phyloP scores from a whole-genome alignment of 2,329 filamentous ascomycete genomes.

The Fusarium domesticum region DNA sequence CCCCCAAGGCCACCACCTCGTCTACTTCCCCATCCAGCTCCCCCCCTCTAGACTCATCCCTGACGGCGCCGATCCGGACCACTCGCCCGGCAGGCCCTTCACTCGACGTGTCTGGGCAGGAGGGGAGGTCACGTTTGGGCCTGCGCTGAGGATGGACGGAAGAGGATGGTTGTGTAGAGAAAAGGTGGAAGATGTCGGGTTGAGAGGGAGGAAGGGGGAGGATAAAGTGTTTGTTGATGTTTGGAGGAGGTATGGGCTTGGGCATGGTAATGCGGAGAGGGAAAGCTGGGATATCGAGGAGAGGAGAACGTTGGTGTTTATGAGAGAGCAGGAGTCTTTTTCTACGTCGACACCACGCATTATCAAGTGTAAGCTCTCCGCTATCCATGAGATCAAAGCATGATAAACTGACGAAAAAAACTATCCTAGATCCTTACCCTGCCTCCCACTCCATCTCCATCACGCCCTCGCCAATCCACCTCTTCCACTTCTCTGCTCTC shows the following conservation, averaged over 20 bases:
- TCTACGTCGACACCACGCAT: constrained; percentile 14
- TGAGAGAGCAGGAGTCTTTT: constrained; percentile 36
- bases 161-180: constrained; percentile 45
- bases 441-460: constrained; percentile 50
- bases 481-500: constrained; percentile 88
- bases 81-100: constrained; percentile 71
- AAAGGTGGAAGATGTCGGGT: constrained; percentile 39
- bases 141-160: constrained; percentile 39
- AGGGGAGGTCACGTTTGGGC: constrained; percentile 62
- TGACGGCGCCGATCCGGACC: constrained; percentile 81
- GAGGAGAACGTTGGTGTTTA: constrained; percentile 51
- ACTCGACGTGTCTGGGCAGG: constrained; percentile 85
- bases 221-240: constrained; percentile 54
- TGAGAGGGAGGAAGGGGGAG: constrained; percentile 32
- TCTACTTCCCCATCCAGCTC: constrained; percentile 78
- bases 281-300: constrained; percentile 41
- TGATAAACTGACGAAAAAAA: not conserved
- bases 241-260: constrained; percentile 42
- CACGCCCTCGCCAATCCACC: constrained; percentile 64
- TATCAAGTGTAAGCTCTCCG: constrained; percentile 31
- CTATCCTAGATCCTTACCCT: constrained; percentile 32
- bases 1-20: constrained; percentile 72
- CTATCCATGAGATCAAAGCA: not conserved
- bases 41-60: constrained; percentile 60
- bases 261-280: constrained; percentile 20